Percentiles rank a stretch among this genome's conserved stretches.
Conservation (phyloP, 192 early-diverging fungal genomes). For the Spizellomyces punctatus region DNA sequence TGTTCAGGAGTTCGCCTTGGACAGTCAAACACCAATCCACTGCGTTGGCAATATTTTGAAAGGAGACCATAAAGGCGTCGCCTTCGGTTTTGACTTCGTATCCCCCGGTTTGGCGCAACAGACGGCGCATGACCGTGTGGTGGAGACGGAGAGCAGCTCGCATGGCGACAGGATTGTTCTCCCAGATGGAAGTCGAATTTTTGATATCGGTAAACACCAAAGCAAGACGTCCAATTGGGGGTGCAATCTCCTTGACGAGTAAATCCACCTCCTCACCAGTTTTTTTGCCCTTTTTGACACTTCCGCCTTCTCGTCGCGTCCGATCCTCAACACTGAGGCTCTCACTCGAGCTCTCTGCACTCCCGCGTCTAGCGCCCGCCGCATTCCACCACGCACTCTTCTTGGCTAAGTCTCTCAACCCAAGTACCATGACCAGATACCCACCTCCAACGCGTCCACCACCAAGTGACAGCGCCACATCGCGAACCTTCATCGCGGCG, state of each 20-base stretch:
- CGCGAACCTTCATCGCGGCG: constrained; percentile 68
- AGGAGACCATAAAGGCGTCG: constrained; percentile 93
- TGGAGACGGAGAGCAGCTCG: constrained; percentile 84
- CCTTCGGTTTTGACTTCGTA: constrained; percentile 97
- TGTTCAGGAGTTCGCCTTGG: constrained; percentile 75
- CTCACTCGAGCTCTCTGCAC: constrained; percentile 31
- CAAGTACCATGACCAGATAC: constrained; percentile 86
- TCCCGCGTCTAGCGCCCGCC: constrained; percentile 31
- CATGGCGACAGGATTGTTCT: constrained; percentile 82
- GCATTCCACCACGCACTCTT: constrained; percentile 37
- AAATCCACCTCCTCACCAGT: not conserved
- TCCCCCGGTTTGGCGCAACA: constrained; percentile 78
- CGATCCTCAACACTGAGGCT: constrained; percentile 31
- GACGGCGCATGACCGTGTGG: constrained; percentile 79
- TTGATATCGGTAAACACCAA: constrained; percentile 95
- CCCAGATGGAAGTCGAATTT: constrained; percentile 92
- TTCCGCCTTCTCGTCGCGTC: not conserved
- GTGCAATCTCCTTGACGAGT: constrained; percentile 67
- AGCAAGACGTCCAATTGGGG: constrained; percentile 79
- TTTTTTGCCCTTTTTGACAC: constrained; percentile 5
- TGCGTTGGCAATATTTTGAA: constrained; percentile 77
- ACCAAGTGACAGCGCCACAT: constrained; percentile 83
- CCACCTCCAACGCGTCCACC: constrained; percentile 51
- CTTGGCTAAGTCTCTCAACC: constrained; percentile 68
- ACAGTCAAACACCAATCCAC: constrained; percentile 87